Percentiles rank a stretch among this genome's conserved stretches.
phyloP scores from a whole-genome alignment of 495 filamentous ascomycete genomes.

The Bombardia bombarda region DNA sequence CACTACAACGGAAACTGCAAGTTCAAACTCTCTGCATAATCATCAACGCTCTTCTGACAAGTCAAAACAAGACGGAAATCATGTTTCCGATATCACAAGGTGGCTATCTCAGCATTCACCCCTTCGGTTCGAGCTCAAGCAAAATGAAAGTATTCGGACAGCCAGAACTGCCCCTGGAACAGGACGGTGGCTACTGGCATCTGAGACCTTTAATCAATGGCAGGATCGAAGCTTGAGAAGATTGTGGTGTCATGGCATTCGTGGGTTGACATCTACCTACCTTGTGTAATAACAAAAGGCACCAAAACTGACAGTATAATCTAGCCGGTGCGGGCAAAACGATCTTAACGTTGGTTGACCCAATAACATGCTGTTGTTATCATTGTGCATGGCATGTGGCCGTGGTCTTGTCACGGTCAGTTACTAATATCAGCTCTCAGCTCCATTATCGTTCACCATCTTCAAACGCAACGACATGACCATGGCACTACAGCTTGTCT shows the following conservation, averaged over 20 bases:
- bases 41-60: too few relatives aligned
- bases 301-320: not conserved
- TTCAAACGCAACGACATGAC: not conserved
- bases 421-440: not conserved
- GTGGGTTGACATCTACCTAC: not conserved
- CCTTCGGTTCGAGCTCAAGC: not conserved
- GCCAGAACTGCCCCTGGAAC: not conserved
- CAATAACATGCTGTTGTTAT: not conserved
- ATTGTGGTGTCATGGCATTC: not conserved
- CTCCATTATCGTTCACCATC: not conserved
- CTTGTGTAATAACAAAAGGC: not conserved
- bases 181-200: not conserved
- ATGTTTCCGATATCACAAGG: not conserved
- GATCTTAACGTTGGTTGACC: not conserved
- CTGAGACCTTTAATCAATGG: not conserved
- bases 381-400: too few relatives aligned
- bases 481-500: not conserved
- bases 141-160: not conserved
- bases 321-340: slow-evolving; percentile 1
- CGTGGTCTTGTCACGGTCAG: too few relatives aligned
- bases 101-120: not conserved
- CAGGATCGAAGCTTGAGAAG: not conserved
- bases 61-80: not conserved
- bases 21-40: too few relatives aligned
- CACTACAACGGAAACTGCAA: too few relatives aligned